Conservation (phyloP, 1,284 basidiomycete species). For the Moniliella sp. region DNA sequence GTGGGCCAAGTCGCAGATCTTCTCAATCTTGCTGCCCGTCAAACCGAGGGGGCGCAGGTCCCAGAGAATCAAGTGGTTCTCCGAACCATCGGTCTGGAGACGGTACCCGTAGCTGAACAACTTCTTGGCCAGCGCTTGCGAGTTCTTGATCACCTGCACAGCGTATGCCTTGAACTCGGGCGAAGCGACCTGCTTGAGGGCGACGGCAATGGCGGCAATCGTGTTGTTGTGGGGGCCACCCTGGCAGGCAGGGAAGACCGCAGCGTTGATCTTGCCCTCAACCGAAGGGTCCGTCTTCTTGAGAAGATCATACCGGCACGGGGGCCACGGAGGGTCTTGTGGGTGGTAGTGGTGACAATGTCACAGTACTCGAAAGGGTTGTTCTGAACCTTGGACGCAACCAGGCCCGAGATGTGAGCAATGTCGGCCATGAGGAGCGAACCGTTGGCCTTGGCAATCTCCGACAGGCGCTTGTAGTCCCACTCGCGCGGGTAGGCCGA, state of each 20-base stretch:
- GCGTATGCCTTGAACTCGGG: conserved; percentile 82
- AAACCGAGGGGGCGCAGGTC: conserved; percentile 82
- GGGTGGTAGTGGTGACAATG: conserved; percentile 45
- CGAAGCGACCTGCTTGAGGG: conserved; percentile 76
- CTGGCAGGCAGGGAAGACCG: conserved; percentile 98
- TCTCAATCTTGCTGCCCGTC: conserved; percentile 93
- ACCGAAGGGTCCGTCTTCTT: conserved; percentile 66
- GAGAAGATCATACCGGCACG: conserved; percentile 98
- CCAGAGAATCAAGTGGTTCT: conserved; percentile 95
- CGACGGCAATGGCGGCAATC: conserved; percentile 80
- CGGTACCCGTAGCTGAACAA: conserved; percentile 42
- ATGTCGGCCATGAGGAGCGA: conserved; percentile 64
- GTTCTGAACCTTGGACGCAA: conserved; percentile 76
- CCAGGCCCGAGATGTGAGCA: conserved; percentile 84
- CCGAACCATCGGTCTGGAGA: conserved; percentile 86
- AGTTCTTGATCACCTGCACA: conserved; percentile 59
- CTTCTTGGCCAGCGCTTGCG: conserved; percentile 25
- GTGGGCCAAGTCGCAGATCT: conserved; percentile 84
- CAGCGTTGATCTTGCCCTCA: conserved; percentile 85
- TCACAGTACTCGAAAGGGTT: conserved; percentile 92
- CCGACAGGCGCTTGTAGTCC: conserved; percentile 49
- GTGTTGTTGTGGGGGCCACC: conserved; percentile 99
- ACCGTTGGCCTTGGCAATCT: conserved; percentile 65
- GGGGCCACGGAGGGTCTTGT: conserved; percentile 96
- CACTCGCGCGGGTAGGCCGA: conserved; percentile 97